Evolutionary conservation across 2,329 filamentous ascomycete genomes (phyloP).

Genomic region (Trichophyton rubrum): DNA sequence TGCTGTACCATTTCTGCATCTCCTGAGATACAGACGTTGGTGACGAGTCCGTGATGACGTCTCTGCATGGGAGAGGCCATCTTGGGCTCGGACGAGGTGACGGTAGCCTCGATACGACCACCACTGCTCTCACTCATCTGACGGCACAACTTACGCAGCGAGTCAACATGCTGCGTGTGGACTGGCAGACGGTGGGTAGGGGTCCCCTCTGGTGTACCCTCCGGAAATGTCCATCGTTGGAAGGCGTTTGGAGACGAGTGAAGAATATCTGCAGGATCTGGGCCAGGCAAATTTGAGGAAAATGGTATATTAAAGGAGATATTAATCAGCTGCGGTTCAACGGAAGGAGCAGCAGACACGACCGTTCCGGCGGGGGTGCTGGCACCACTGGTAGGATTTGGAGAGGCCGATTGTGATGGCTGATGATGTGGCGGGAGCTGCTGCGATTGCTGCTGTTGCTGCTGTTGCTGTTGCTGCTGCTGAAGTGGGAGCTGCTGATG

Average conservation of each 20-base stretch:
- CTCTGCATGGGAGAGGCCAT: conserved; percentile 39
- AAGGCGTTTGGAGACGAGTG: conserved; percentile 82
- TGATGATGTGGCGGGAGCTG: not conserved
- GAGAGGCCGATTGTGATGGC: conserved; percentile 31
- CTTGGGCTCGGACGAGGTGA: conserved; percentile 71
- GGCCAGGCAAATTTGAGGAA: conserved; percentile 78
- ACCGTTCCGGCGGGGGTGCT: conserved; percentile 51
- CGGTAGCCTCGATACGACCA: conserved; percentile 67
- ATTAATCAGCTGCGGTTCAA: conserved; percentile 67
- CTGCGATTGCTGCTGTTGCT: not conserved
- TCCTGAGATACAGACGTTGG: conserved; percentile 83
- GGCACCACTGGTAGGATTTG: conserved; percentile 55
- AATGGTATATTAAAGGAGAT: conserved; percentile 97
- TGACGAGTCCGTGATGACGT: conserved; percentile 50
- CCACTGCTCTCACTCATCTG: conserved; percentile 59
- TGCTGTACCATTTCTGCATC: conserved; percentile 78
- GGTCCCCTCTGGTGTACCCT: conserved; percentile 70
- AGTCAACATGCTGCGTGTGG: conserved; percentile 73
- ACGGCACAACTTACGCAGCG: conserved; percentile 65
- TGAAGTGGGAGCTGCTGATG: conserved; percentile 30
- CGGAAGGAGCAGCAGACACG: conserved; percentile 44
- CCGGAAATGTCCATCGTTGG: conserved; percentile 84
- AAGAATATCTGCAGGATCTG: conserved; percentile 86
- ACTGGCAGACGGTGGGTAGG: conserved; percentile 84
- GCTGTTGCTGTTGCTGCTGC: not conserved